These are phyloP conservation scores for Austroboletus niveus DNA, from an alignment of 1,284 basidiomycete genomes.

Conservation along the genomic window DNA sequence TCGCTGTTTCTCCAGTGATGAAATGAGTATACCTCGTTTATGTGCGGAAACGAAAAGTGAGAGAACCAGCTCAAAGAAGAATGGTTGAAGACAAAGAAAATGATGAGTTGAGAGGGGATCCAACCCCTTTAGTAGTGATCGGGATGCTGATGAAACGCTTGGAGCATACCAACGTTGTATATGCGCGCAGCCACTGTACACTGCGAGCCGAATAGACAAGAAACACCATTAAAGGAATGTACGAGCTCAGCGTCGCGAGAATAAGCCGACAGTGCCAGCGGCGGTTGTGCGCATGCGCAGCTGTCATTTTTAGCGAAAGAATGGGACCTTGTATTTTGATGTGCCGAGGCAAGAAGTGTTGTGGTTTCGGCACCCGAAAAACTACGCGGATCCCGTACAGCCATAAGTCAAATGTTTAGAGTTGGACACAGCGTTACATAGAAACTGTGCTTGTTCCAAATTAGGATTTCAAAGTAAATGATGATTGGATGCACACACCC, in stretches of 20 bases:
- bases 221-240: not conserved
- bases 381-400: no score
- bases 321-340: no score
- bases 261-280: no score
- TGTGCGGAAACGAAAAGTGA: not conserved
- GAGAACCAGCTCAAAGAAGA: not conserved
- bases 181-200: not conserved
- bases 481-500: no score
- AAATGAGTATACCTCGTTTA: not conserved
- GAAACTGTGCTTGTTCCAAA: constrained; percentile 23
- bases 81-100: not conserved
- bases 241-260: not conserved
- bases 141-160: not conserved
- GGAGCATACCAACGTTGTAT: not conserved
- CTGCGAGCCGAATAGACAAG: not conserved
- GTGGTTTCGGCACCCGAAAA: no score
- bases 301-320: no score
- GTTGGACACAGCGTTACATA: constrained; percentile 1
- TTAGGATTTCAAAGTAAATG: no score
- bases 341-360: no score
- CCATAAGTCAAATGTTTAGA: constrained; percentile 19
- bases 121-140: not conserved
- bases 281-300: no score
- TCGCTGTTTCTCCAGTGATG: not conserved
- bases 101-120: not conserved